Percentiles rank a stretch among this genome's conserved stretches.
Conservation (phyloP, 2,329 filamentous ascomycete genomes). For the Camillea tinctor region DNA sequence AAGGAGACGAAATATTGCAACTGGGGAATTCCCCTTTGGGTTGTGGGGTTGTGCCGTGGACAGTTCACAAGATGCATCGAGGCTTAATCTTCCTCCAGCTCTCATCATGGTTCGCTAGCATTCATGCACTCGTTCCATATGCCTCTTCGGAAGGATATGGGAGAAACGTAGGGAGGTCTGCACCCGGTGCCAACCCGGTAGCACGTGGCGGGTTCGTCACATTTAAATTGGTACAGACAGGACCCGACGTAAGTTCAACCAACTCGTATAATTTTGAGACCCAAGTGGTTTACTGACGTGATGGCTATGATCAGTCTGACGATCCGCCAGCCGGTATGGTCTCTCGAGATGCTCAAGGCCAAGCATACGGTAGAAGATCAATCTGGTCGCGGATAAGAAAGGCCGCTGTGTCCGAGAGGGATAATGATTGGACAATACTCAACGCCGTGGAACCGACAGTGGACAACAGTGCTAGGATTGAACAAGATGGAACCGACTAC, state of each 20-base stretch:
- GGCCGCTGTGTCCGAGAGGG: constrained; percentile 35
- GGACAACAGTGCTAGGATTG: constrained; percentile 52
- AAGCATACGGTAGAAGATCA: constrained; percentile 41
- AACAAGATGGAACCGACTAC: constrained; percentile 65
- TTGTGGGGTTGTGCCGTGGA: constrained; percentile 4
- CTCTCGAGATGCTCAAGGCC: constrained; percentile 37
- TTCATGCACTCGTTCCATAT: constrained; percentile 48
- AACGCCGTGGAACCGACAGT: constrained; percentile 44
- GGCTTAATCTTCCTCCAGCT: constrained; percentile 41
- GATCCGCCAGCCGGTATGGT: constrained; percentile 36
- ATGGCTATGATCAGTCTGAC: constrained; percentile 27
- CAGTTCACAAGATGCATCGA: constrained; percentile 28
- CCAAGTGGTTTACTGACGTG: constrained; percentile 15
- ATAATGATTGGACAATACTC: constrained; percentile 48
- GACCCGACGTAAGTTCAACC: constrained; percentile 34
- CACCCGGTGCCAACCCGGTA: constrained; percentile 3
- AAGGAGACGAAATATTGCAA: constrained; percentile 9
- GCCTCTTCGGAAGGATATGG: constrained; percentile 6
- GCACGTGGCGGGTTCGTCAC: constrained; percentile 32
- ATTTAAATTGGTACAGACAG: constrained; percentile 42
- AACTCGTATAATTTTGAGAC: neutral
- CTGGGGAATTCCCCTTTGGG: constrained; percentile 9
- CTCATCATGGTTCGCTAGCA: constrained; percentile 46
- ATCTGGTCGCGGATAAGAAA: constrained; percentile 14
- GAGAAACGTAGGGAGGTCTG: constrained; percentile 9